These are phyloP conservation scores for Plasmodium gallinaceum DNA, from an alignment of 169 alveolate species.

Conservation along the genomic window DNA sequence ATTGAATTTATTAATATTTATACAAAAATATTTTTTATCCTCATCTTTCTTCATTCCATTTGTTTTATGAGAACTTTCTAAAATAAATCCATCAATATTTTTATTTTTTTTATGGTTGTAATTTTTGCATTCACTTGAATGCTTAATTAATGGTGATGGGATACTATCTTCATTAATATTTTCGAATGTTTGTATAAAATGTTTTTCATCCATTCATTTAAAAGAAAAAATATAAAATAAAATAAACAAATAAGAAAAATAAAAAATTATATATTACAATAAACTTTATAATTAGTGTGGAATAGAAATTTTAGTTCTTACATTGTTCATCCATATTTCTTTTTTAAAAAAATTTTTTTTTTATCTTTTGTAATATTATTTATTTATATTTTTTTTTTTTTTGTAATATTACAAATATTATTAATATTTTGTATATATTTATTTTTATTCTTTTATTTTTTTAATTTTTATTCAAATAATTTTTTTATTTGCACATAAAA, in stretches of 20 bases:
- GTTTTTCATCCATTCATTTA: slow-evolving; percentile 33
- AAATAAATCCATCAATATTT: background rate
- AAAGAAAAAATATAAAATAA: background rate
- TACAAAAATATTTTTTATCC: slow-evolving; percentile 36
- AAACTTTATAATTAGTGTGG: background rate
- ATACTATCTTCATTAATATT: slow-evolving; percentile 34
- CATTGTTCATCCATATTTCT: no score
- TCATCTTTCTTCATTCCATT: background rate
- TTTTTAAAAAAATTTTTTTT: no score
- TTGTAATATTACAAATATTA: no score
- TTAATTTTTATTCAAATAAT: no score
- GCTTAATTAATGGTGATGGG: slow-evolving; percentile 59
- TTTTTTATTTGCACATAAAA: no score
- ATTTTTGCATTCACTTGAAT: slow-evolving; percentile 47
- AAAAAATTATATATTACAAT: background rate
- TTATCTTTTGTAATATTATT: no score
- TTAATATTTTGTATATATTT: no score
- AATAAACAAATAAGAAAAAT: background rate
- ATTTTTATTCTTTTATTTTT: no score
- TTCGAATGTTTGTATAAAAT: slow-evolving; percentile 47
- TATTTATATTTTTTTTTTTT: no score
- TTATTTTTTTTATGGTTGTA: slow-evolving; percentile 11
- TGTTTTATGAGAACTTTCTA: background rate
- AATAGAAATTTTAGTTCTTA: no score
- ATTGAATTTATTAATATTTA: slow-evolving; percentile 44